Conservation (phyloP, 139 green algal species). For the Axilococcus clingmanii region DNA sequence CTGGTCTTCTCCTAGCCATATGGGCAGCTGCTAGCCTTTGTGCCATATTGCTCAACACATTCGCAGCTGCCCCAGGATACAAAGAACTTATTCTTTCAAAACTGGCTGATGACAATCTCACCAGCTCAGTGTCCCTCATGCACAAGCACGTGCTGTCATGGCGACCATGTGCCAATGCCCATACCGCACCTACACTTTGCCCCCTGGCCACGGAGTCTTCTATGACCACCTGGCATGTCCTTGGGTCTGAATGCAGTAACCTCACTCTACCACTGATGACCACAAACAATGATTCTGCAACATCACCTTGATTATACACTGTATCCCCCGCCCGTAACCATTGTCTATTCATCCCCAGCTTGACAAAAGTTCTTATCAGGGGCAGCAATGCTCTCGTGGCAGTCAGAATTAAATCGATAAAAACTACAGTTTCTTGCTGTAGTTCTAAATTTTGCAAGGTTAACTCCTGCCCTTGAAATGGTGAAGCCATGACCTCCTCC, state of each 20-base stretch:
- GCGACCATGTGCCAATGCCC: slow-evolving; percentile 39
- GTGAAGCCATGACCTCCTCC: background rate
- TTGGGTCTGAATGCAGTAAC: slow-evolving; percentile 33
- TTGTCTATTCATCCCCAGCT: slow-evolving; percentile 61
- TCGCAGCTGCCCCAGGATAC: slow-evolving; percentile 16
- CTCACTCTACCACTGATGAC: slow-evolving; percentile 60
- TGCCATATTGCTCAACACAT: slow-evolving; percentile 40
- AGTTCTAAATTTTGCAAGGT: background rate
- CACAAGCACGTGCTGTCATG: slow-evolving; percentile 62
- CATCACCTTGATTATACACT: slow-evolving; percentile 45
- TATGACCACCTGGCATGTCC: slow-evolving; percentile 14
- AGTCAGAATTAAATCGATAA: slow-evolving; percentile 46
- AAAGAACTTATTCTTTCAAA: slow-evolving; percentile 31
- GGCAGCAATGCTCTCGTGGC: slow-evolving; percentile 41
- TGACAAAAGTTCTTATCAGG: slow-evolving; percentile 59
- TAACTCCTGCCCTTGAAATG: slow-evolving; percentile 1
- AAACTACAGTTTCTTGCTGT: slow-evolving; percentile 3
- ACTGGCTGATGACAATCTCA: slow-evolving; percentile 52
- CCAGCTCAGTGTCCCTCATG: slow-evolving; percentile 58
- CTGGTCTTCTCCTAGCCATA: background rate
- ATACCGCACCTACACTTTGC: slow-evolving; percentile 60
- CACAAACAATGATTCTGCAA: slow-evolving; percentile 58
- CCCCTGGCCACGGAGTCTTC: slow-evolving; percentile 57
- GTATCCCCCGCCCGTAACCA: slow-evolving; percentile 58
- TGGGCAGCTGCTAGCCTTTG: slow-evolving; percentile 18